These are phyloP conservation scores for Monosporascus sp. DNA, from an alignment of 2,329 filamentous ascomycete genomes.

Conservation along the genomic window DNA sequence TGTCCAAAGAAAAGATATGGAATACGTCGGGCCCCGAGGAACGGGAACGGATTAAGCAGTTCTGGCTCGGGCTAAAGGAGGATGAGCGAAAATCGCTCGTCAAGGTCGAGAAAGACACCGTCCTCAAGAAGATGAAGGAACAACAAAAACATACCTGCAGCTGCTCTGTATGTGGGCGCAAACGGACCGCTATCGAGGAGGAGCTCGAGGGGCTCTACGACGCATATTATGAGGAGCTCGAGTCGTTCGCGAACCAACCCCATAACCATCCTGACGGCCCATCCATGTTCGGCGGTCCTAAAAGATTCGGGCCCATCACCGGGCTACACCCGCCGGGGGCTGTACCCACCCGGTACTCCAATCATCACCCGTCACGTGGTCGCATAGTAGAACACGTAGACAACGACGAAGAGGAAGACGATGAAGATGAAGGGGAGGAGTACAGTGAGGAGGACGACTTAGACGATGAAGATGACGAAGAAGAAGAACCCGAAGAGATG, in stretches of 20 bases:
- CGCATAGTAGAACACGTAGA: conserved; percentile 65
- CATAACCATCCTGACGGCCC: conserved; percentile 63
- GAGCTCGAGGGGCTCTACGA: conserved; percentile 97
- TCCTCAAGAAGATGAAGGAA: conserved; percentile 99
- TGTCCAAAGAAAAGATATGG: conserved; percentile 86
- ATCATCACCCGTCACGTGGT: conserved; percentile 67
- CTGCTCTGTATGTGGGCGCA: conserved; percentile 93
- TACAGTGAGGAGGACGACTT: conserved; percentile 43
- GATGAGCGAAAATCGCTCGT: conserved; percentile 92
- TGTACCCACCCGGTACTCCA: conserved; percentile 52
- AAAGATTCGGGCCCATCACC: conserved; percentile 53
- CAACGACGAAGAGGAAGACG: conserved; percentile 50
- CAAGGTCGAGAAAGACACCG: conserved; percentile 97
- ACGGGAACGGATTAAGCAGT: conserved; percentile 94
- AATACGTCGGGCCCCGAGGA: conserved; percentile 93
- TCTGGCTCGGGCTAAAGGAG: conserved; percentile 92
- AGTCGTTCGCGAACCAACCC: conserved; percentile 85
- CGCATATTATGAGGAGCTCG: conserved; percentile 95
- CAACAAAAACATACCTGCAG: conserved; percentile 99
- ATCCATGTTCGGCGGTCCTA: conserved; percentile 62
- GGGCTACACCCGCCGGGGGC: conserved; percentile 53
- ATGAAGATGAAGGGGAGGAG: conserved; percentile 45
- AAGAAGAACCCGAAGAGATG: conserved; percentile 46
- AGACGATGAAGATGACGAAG: conserved; percentile 45
- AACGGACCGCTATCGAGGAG: conserved; percentile 95